These are phyloP conservation scores for Orychophragmus violaceus DNA, from an alignment of 345 rosid genomes.

Conservation along the genomic window DNA sequence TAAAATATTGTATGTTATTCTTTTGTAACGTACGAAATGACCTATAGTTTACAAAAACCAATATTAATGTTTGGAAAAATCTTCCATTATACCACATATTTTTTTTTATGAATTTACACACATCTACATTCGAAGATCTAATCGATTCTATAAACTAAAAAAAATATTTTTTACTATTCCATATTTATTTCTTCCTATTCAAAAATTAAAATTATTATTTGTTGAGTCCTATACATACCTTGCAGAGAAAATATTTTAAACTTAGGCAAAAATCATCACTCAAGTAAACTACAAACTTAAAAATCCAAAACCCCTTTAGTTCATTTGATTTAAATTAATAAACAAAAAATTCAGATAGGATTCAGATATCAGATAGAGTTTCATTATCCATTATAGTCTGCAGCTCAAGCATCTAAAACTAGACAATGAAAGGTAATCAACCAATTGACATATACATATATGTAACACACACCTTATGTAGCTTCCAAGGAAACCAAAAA, in stretches of 20 bases:
- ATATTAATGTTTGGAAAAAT: too few relatives aligned
- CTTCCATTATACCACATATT: too few relatives aligned
- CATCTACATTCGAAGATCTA: too few relatives aligned
- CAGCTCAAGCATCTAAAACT: constrained; percentile 40
- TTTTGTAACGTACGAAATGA: too few relatives aligned
- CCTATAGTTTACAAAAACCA: too few relatives aligned
- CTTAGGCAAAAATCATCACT: constrained; percentile 11
- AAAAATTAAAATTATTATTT: too few relatives aligned
- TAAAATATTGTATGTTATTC: too few relatives aligned
- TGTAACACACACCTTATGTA: constrained; percentile 4
- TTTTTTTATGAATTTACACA: too few relatives aligned
- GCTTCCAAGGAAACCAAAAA: constrained; percentile 22
- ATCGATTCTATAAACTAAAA: too few relatives aligned
- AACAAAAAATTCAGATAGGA: neutral
- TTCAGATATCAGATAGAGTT: constrained; percentile 32
- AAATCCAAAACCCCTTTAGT: neutral
- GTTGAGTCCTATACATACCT: too few relatives aligned
- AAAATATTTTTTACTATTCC: too few relatives aligned
- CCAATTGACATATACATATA: neutral
- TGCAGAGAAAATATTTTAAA: neutral
- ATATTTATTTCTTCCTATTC: too few relatives aligned
- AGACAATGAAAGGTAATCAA: constrained; percentile 34
- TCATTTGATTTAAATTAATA: neutral
- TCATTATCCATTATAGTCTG: constrained; percentile 53
- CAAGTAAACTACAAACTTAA: constrained; percentile 16